These are phyloP conservation scores for Trametes polyzona DNA, from an alignment of 1,284 basidiomycete species.

Conservation along the genomic window DNA sequence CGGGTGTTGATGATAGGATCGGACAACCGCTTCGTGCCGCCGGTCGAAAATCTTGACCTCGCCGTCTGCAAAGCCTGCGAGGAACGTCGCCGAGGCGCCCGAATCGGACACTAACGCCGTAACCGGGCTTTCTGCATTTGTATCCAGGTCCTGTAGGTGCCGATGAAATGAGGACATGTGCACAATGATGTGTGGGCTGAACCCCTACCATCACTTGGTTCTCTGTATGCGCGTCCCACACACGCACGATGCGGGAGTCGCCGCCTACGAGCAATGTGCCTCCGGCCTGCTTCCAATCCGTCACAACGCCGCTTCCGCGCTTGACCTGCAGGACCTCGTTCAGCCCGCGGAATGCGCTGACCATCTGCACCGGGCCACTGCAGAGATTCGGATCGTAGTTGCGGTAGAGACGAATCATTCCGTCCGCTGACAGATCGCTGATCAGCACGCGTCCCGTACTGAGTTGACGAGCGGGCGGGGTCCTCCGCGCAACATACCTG, in stretches of 20 bases:
- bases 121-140: conserved; percentile 88
- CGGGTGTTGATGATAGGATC: conserved; percentile 82
- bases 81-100: conserved; percentile 79
- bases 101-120: conserved; percentile 87
- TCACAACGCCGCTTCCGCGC: conserved; percentile 82
- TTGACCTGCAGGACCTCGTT: conserved; percentile 77
- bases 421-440: conserved; percentile 68
- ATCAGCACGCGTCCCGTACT: neutral
- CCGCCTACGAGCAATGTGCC: conserved; percentile 90
- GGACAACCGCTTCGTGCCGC: conserved; percentile 83
- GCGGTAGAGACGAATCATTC: conserved; percentile 88
- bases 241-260: conserved; percentile 86
- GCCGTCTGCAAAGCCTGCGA: conserved; percentile 94
- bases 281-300: conserved; percentile 93
- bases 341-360: conserved; percentile 91
- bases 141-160: conserved; percentile 75
- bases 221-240: conserved; percentile 97
- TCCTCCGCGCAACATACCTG: conserved; percentile 69
- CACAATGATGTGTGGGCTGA: neutral
- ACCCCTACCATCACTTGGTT: conserved; percentile 73
- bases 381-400: conserved; percentile 80
- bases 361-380: conserved; percentile 78
- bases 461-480: no score
- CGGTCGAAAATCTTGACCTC: conserved; percentile 92
- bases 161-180: conserved; percentile 13